phyloP scores from a whole-genome alignment of 768 basidiomycete species.

The Suillus cothurnatus region DNA sequence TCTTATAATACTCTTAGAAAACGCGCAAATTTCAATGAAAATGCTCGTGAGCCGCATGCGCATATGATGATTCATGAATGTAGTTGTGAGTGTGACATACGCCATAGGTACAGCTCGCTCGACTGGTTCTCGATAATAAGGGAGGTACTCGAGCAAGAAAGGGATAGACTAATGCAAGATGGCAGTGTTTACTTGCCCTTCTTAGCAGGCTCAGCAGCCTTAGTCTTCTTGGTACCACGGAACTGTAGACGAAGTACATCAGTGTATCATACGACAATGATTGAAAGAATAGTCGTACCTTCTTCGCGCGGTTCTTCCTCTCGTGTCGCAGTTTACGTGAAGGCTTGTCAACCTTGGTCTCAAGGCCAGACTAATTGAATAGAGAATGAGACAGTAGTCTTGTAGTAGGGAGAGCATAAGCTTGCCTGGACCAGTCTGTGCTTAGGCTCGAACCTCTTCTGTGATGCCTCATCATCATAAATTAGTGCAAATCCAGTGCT shows the following conservation, averaged over 20 bases:
- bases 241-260: conserved; percentile 50
- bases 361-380: conserved; percentile 59
- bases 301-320: conserved; percentile 99
- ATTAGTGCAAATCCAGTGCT: conserved; percentile 97
- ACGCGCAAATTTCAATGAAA: conserved; percentile 26
- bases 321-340: conserved; percentile 99
- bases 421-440: conserved; percentile 89
- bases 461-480: conserved; percentile 93
- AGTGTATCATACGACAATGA: conserved; percentile 10
- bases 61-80: conserved; percentile 31
- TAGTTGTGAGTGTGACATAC: conserved; percentile 35
- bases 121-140: conserved; percentile 37
- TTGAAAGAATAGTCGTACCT: conserved; percentile 53
- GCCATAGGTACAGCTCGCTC: conserved; percentile 43
- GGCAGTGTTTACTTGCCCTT: conserved; percentile 76
- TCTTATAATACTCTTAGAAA: conserved; percentile 36
- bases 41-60: conserved; percentile 20
- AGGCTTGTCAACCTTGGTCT: conserved; percentile 81
- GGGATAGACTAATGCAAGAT: conserved; percentile 16
- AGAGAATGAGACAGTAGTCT: conserved; percentile 9
- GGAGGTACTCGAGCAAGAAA: conserved; percentile 23
- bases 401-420: conserved; percentile 36
- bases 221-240: conserved; percentile 94
- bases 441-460: conserved; percentile 97
- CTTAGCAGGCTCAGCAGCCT: conserved; percentile 90